Conservation (phyloP, 2,329 filamentous ascomycete species). For the Clonostachys rosea region DNA sequence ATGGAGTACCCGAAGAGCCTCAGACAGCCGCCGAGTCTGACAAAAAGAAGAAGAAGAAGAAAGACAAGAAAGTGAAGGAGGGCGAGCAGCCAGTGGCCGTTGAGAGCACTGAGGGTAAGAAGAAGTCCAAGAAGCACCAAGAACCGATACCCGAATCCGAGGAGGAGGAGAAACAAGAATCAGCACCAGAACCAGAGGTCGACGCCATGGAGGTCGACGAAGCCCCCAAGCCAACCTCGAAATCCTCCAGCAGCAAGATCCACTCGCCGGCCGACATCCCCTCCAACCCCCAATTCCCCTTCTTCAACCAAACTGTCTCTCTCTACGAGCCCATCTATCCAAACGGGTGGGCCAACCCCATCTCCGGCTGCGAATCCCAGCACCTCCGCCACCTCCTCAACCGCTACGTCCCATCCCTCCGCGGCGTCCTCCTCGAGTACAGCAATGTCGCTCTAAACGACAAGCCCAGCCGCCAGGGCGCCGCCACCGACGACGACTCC, state of each 20-base stretch:
- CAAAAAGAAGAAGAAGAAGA: conserved; percentile 21
- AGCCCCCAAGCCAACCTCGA: conserved; percentile 15
- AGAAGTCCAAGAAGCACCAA: conserved; percentile 19
- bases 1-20: conserved; percentile 17
- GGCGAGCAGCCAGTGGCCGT: conserved; percentile 5
- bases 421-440: conserved; percentile 73
- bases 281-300: conserved; percentile 54
- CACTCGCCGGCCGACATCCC: conserved; percentile 31
- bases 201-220: conserved; percentile 36
- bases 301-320: conserved; percentile 74
- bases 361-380: conserved; percentile 68
- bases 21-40: background rate
- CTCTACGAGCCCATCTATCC: conserved; percentile 75
- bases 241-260: conserved; percentile 20
- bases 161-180: background rate
- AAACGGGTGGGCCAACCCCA: conserved; percentile 61
- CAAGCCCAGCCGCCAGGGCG: conserved; percentile 42
- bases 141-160: conserved; percentile 9
- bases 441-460: conserved; percentile 63
- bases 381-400: conserved; percentile 72
- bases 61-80: conserved; percentile 17
- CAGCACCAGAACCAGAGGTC: conserved; percentile 9
- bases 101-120: conserved; percentile 17
- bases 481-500: conserved; percentile 42
- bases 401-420: conserved; percentile 68